These are phyloP conservation scores for Fusarium subtropicale DNA, from an alignment of 2,329 filamentous ascomycete genomes.

Conservation along the genomic window DNA sequence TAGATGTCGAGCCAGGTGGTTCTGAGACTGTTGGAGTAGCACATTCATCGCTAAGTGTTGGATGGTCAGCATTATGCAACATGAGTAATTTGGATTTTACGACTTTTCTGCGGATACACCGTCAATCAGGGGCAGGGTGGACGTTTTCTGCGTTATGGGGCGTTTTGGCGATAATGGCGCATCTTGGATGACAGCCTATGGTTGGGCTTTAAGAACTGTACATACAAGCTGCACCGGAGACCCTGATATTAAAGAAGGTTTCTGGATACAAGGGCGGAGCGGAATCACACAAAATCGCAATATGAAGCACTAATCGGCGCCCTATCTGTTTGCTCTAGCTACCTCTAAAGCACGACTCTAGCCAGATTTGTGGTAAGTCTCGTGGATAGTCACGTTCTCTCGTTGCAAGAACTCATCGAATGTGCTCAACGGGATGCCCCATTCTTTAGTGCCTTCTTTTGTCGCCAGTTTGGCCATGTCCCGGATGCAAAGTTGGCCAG, in stretches of 20 bases:
- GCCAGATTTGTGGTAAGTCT: constrained; percentile 44
- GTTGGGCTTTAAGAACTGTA: constrained; percentile 18
- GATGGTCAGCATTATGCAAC: background rate
- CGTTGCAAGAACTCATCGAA: constrained; percentile 58
- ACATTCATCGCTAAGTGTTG: constrained; percentile 5
- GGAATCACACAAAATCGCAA: background rate
- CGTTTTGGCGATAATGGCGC: constrained; percentile 26
- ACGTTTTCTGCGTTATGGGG: constrained; percentile 15
- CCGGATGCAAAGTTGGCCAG: constrained; percentile 53
- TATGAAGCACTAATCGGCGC: background rate
- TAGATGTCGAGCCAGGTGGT: background rate
- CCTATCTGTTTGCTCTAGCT: background rate
- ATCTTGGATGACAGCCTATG: constrained; percentile 19
- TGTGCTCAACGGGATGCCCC: constrained; percentile 56
- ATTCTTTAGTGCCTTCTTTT: constrained; percentile 51
- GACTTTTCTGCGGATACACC: constrained; percentile 10
- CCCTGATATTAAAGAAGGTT: background rate
- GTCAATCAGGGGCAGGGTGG: constrained; percentile 3
- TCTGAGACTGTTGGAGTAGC: constrained; percentile 13
- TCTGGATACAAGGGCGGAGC: background rate
- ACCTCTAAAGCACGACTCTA: background rate
- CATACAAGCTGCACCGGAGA: constrained; percentile 6
- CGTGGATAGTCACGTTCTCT: constrained; percentile 51
- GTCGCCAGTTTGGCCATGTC: constrained; percentile 53
- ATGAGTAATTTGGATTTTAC: background rate